Percentiles rank a stretch among this genome's conserved stretches.
Conservation (phyloP, 192 early-diverging fungal genomes). For the Coemansia sp. region DNA sequence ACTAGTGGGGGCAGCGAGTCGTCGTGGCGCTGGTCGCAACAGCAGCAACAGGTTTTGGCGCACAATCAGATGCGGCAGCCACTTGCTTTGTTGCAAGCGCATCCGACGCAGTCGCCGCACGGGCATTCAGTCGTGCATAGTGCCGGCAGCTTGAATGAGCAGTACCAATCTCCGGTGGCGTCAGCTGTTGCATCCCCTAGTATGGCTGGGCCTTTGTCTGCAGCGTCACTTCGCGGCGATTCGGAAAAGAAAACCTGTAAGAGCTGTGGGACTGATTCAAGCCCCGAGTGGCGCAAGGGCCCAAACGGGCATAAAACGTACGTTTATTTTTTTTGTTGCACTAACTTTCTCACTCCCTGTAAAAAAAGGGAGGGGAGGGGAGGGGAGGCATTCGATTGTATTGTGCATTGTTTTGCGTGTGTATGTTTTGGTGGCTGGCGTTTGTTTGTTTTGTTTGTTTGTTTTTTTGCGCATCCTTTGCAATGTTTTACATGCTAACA, state of each 20-base stretch:
- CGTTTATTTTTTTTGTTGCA: no score
- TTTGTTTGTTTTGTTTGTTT: no score
- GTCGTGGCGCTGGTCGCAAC: slow-evolving; percentile 42
- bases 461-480: neutral
- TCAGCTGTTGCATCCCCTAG: slow-evolving; percentile 40
- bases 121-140: slow-evolving; percentile 18
- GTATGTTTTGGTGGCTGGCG: neutral
- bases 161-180: slow-evolving; percentile 44
- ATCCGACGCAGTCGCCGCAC: slow-evolving; percentile 25
- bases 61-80: slow-evolving; percentile 18
- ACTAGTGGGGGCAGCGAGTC: slow-evolving; percentile 7
- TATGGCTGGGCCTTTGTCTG: slow-evolving; percentile 21
- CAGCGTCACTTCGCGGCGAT: slow-evolving; percentile 22
- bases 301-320: slow-evolving; percentile 63
- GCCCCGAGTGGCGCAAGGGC: slow-evolving; percentile 62
- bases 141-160: slow-evolving; percentile 23
- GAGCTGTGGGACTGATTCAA: slow-evolving; percentile 59
- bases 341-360: neutral
- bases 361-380: no score
- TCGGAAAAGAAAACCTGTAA: slow-evolving; percentile 54
- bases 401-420: neutral
- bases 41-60: neutral
- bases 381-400: no score
- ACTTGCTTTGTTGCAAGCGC: slow-evolving; percentile 21
- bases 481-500: neutral